Evolutionary conservation across 495 filamentous ascomycete genomes (phyloP).

Genomic region (Neurospora discreta): DNA sequence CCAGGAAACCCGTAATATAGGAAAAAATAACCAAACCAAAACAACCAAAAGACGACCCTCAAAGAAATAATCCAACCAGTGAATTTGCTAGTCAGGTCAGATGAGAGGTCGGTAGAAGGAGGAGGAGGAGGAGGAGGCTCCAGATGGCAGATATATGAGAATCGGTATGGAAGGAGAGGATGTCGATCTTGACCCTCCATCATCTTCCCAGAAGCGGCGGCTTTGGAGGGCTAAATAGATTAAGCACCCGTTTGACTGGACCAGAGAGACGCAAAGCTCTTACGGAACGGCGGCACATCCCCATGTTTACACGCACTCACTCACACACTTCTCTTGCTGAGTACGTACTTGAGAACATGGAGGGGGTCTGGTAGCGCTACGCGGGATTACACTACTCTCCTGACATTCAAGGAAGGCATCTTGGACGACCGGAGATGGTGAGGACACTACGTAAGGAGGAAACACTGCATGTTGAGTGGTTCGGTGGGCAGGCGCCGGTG

Average conservation of each 20-base stretch:
- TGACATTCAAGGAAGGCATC: not conserved
- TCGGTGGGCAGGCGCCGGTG: slow-evolving; percentile 10
- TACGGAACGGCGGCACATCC: not conserved
- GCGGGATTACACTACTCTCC: not conserved
- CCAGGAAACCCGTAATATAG: not conserved
- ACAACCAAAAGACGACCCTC: slow-evolving; percentile 10
- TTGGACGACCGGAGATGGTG: not conserved
- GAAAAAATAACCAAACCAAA: not conserved
- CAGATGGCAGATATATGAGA: slow-evolving; percentile 4
- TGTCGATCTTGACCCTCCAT: not conserved
- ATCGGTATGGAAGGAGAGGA: not conserved
- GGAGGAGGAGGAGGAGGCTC: slow-evolving; percentile 18
- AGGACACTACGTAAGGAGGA: not conserved
- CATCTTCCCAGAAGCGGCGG: not conserved
- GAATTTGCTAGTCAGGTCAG: not conserved
- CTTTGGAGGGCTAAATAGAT: not conserved
- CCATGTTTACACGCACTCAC: not conserved
- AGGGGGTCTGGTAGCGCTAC: not conserved
- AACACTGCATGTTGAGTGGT: slow-evolving; percentile 4
- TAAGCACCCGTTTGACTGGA: not conserved
- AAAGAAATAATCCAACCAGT: slow-evolving; percentile 5
- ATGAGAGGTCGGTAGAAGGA: slow-evolving; percentile 15
- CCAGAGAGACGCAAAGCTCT: not conserved
- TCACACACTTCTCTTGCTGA: slow-evolving; percentile 2
- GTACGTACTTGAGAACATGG: slow-evolving; percentile 3